Evolutionary conservation across 768 basidiomycete species (phyloP).

Genomic region (Phylloporus scabripes): DNA sequence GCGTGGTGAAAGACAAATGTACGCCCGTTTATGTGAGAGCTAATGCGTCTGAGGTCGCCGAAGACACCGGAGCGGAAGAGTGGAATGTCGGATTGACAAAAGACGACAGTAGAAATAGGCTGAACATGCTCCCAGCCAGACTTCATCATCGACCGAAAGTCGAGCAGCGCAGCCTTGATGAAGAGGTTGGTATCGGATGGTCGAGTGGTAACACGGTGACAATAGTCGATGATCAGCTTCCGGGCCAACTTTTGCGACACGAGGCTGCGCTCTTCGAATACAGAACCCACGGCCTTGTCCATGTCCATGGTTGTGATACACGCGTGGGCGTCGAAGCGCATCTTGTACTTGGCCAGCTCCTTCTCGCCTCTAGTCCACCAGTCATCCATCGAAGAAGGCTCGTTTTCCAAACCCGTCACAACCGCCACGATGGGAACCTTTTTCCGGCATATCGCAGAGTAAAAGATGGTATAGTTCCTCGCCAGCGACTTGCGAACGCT

Average conservation of each 20-base stretch:
- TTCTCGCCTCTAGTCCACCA: slow-evolving; percentile 37
- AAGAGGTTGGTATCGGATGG: slow-evolving; percentile 17
- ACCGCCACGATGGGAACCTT: slow-evolving; percentile 29
- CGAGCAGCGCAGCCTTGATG: slow-evolving; percentile 24
- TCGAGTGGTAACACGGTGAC: slow-evolving; percentile 13
- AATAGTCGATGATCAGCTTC: slow-evolving; percentile 19
- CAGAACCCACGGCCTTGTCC: slow-evolving; percentile 9
- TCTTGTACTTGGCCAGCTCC: slow-evolving; percentile 29
- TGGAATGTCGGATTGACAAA: slow-evolving; percentile 12
- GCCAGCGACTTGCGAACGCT: slow-evolving; percentile 21
- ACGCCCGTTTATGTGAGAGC: slow-evolving; percentile 20
- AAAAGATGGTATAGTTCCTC: slow-evolving; percentile 30
- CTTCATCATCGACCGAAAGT: slow-evolving; percentile 25
- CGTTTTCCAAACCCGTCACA: slow-evolving; percentile 32
- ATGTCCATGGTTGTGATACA: slow-evolving; percentile 36
- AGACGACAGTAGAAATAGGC: slow-evolving; percentile 14
- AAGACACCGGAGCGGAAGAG: slow-evolving; percentile 13
- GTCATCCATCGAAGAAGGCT: slow-evolving; percentile 27
- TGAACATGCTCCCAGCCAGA: slow-evolving; percentile 23
- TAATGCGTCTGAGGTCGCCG: slow-evolving; percentile 15
- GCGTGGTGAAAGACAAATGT: slow-evolving; percentile 21
- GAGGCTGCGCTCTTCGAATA: slow-evolving; percentile 15
- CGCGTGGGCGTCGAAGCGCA: slow-evolving; percentile 36
- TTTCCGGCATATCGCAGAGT: slow-evolving; percentile 28
- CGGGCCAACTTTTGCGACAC: slow-evolving; percentile 21